Percentiles rank a stretch among this genome's conserved stretches.
phyloP scores from a whole-genome alignment of 345 rosid species.

The Pseudoturritis turrita region DNA sequence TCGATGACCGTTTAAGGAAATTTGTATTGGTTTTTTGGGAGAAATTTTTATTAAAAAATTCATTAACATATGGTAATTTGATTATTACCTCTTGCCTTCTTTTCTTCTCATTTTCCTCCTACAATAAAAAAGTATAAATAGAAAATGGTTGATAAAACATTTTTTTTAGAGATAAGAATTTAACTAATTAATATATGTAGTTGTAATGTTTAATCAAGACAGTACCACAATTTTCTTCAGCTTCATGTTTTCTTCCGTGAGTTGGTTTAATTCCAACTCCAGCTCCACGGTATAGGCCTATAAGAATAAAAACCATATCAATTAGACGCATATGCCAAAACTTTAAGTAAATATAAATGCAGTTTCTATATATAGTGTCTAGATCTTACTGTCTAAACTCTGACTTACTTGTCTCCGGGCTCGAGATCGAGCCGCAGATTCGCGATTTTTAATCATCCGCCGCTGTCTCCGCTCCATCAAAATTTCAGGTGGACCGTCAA shows the following conservation, averaged over 20 bases:
- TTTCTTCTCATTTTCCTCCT: slow-evolving; percentile 57
- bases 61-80: not conserved
- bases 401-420: slow-evolving; percentile 79
- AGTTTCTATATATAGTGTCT: not conserved
- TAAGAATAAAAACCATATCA: not conserved
- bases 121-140: not conserved
- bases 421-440: slow-evolving; percentile 92
- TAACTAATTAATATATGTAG: not conserved
- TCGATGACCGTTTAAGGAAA: not conserved
- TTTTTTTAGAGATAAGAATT: not conserved
- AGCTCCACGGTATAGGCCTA: slow-evolving; percentile 92
- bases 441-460: slow-evolving; percentile 89
- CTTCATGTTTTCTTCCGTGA: slow-evolving; percentile 70
- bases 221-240: slow-evolving; percentile 62
- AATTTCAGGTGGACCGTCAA: slow-evolving; percentile 68
- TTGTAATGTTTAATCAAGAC: not conserved
- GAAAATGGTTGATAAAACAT: not conserved
- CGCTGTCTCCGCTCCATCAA: slow-evolving; percentile 79
- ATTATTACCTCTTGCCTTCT: slow-evolving; percentile 53
- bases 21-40: too few species aligned
- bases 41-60: too few species aligned
- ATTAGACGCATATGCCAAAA: not conserved
- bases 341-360: not conserved
- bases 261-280: slow-evolving; percentile 75
- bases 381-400: not conserved